Conservation (phyloP, 129 eudicot species). For the Smallanthus sonchifolius region DNA sequence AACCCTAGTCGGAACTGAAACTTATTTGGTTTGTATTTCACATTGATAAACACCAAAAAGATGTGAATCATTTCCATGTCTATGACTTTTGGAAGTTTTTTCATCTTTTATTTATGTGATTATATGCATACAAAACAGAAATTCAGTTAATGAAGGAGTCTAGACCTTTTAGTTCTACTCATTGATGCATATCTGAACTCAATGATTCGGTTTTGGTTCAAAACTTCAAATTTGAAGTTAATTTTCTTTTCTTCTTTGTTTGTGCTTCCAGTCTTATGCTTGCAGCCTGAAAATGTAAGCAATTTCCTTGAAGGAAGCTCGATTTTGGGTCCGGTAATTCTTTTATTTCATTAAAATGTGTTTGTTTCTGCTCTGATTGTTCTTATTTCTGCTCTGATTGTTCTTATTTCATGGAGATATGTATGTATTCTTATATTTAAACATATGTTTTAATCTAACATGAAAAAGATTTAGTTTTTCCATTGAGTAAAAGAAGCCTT, state of each 20-base stretch:
- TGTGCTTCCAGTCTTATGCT: slow-evolving; percentile 52
- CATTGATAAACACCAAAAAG: slow-evolving; percentile 1
- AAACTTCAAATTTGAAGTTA: slow-evolving; percentile 7
- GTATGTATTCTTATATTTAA: neutral
- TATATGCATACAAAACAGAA: neutral
- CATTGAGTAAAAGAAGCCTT: neutral
- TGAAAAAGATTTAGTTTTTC: neutral
- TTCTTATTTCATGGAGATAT: neutral
- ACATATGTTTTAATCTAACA: neutral
- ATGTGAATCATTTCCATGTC: neutral
- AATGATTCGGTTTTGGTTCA: neutral
- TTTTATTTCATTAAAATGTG: neutral
- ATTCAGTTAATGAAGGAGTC: slow-evolving; percentile 2
- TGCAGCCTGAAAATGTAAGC: slow-evolving; percentile 69
- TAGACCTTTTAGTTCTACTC: neutral
- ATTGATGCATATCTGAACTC: neutral
- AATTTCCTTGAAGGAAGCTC: slow-evolving; percentile 55
- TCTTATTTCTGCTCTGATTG: neutral
- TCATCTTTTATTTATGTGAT: neutral
- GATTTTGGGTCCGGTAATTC: slow-evolving; percentile 63
- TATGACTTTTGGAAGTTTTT: neutral
- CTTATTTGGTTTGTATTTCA: neutral
- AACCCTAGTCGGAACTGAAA: no score
- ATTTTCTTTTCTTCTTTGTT: neutral
- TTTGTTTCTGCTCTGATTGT: neutral